These are phyloP conservation scores for Phalaenopsis aphrodite DNA, from an alignment of 106 monocot species.

Conservation along the genomic window DNA sequence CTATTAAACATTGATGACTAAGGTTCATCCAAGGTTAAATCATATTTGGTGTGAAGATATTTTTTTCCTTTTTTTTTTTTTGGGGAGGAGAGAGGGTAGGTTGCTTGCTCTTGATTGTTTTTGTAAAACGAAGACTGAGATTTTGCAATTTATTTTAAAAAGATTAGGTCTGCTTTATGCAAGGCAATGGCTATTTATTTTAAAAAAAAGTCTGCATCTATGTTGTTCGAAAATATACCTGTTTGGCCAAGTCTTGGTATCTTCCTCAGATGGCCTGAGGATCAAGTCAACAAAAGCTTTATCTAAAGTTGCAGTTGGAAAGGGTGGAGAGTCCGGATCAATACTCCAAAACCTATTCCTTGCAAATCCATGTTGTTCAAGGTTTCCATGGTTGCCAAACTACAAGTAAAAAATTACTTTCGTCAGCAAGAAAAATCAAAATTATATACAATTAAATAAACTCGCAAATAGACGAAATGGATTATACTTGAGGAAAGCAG, in stretches of 20 bases:
- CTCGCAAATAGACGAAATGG: background rate
- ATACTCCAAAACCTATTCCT: constrained; percentile 55
- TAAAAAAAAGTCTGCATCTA: background rate
- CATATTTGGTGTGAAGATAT: no score
- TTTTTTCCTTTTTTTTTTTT: no score
- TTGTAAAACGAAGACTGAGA: no score
- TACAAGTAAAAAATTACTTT: constrained; percentile 10
- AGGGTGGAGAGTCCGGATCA: constrained; percentile 51
- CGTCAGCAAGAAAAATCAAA: background rate
- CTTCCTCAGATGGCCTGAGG: constrained; percentile 51
- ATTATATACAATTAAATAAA: background rate
- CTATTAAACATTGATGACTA: no score
- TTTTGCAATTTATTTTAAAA: no score
- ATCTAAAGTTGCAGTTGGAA: constrained; percentile 34
- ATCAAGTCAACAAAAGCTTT: constrained; percentile 65
- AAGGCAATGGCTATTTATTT: no score
- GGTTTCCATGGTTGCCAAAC: constrained; percentile 39
- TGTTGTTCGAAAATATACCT: constrained; percentile 25
- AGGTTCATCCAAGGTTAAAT: no score
- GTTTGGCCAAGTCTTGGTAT: constrained; percentile 61
- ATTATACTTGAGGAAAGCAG: constrained; percentile 20
- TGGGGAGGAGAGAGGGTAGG: no score
- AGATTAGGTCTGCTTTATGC: background rate
- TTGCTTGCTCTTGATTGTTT: no score
- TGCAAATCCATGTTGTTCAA: constrained; percentile 72